A percentile compares a stretch with the other conserved stretches of the same genome.
phyloP scores from a whole-genome alignment of 2,329 filamentous ascomycete genomes.

The Aspergillus nomiae region DNA sequence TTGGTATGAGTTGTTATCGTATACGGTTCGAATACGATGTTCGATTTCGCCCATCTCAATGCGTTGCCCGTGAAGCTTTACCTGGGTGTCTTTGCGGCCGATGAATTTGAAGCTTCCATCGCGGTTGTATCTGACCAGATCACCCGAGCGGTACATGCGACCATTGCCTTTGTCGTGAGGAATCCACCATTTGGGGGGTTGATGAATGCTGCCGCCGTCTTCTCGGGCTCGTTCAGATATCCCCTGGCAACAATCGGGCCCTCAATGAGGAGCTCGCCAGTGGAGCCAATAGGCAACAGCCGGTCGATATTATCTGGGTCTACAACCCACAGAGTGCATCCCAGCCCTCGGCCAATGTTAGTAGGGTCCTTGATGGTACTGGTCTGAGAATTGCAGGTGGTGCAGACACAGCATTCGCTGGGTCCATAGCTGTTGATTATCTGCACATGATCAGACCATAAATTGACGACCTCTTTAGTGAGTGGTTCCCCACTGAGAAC shows the following conservation, averaged over 20 bases:
- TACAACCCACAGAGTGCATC: slow-evolving; percentile 8
- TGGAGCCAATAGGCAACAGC: slow-evolving; percentile 6
- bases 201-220: slow-evolving; percentile 22
- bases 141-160: slow-evolving; percentile 30
- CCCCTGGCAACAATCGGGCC: slow-evolving; percentile 6
- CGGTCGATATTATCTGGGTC: neutral
- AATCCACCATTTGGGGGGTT: slow-evolving; percentile 22
- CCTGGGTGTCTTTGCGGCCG: slow-evolving; percentile 10
- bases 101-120: slow-evolving; percentile 20
- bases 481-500: slow-evolving; percentile 3
- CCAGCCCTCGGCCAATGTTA: slow-evolving; percentile 6
- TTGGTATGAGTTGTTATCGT: neutral
- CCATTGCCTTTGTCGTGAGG: neutral
- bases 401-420: slow-evolving; percentile 2
- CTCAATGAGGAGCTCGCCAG: slow-evolving; percentile 9
- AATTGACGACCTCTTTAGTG: neutral
- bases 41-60: slow-evolving; percentile 11
- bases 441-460: neutral
- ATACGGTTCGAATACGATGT: neutral
- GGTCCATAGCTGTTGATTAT: slow-evolving; percentile 6
- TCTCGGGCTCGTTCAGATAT: slow-evolving; percentile 19
- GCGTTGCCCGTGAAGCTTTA: slow-evolving; percentile 10
- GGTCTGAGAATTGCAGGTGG: neutral
- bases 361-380: neutral
- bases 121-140: slow-evolving; percentile 28